Conservation (phyloP, 306 rosid genomes). For the Geum urbanum region DNA sequence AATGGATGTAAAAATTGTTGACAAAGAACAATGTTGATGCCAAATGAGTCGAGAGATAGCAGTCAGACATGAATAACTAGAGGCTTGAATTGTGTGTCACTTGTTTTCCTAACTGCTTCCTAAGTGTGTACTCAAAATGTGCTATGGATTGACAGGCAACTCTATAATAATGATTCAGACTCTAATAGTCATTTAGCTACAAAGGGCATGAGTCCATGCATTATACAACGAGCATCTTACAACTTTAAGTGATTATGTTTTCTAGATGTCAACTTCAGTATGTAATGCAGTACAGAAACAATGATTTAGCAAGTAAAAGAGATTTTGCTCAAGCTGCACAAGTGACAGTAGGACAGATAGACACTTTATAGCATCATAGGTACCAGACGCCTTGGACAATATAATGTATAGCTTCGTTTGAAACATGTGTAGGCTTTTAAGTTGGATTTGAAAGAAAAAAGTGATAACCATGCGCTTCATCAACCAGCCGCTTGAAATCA, state of each 20-base stretch:
- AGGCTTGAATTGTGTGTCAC: not conserved
- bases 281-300: conserved; percentile 6
- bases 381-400: not conserved
- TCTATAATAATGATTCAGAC: not conserved
- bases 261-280: conserved; percentile 7
- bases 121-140: not conserved
- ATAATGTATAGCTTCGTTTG: not conserved
- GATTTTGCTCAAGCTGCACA: conserved; percentile 14
- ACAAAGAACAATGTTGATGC: not conserved
- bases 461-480: conserved; percentile 87
- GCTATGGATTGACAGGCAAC: not conserved
- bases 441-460: conserved; percentile 16
- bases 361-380: not conserved
- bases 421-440: too few relatives aligned
- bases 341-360: conserved; percentile 19
- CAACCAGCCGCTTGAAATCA: conserved; percentile 93
- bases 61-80: conserved; percentile 4
- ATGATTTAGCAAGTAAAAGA: conserved; percentile 8
- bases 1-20: not conserved
- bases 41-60: not conserved
- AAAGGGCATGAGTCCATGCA: conserved; percentile 15
- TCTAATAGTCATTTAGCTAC: not conserved
- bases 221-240: conserved; percentile 15
- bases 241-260: not conserved
- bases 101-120: not conserved